phyloP scores from a whole-genome alignment of 2,329 filamentous ascomycete genomes.

The Colletotrichum tofieldiae region DNA sequence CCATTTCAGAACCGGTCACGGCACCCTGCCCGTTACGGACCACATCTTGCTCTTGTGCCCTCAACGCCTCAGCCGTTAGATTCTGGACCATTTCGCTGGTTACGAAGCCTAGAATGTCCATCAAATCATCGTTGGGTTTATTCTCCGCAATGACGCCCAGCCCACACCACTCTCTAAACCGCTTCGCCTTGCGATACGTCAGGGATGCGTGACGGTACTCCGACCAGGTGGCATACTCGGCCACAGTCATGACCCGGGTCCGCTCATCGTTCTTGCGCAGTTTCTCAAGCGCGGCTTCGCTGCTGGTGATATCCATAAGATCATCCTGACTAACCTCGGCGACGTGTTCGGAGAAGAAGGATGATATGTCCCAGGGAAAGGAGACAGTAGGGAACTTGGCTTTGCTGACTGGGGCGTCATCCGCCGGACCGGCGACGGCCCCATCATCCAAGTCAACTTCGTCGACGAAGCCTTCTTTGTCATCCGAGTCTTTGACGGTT shows the following conservation, averaged over 20 bases:
- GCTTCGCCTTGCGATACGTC: conserved; percentile 44
- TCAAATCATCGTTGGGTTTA: conserved; percentile 42
- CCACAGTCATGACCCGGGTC: conserved; percentile 44
- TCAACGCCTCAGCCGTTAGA: conserved; percentile 34
- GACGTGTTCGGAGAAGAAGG: conserved; percentile 38
- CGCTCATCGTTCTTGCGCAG: conserved; percentile 41
- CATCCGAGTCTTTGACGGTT: conserved; percentile 43
- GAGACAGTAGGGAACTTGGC: conserved; percentile 28
- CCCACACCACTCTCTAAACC: conserved; percentile 45
- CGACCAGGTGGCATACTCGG: conserved; percentile 46
- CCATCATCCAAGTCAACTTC: conserved; percentile 30
- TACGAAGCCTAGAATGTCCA: conserved; percentile 45
- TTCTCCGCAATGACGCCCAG: conserved; percentile 45
- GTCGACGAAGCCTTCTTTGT: conserved; percentile 39
- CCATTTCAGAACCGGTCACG: not conserved
- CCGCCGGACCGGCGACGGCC: not conserved
- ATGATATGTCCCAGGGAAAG: conserved; percentile 41
- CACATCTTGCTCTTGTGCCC: conserved; percentile 24
- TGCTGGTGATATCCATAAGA: conserved; percentile 18
- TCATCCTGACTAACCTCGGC: conserved; percentile 33
- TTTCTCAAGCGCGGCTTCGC: conserved; percentile 40
- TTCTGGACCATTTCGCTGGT: conserved; percentile 46
- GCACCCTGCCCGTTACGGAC: not conserved
- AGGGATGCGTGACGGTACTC: conserved; percentile 46
- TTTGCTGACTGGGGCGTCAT: conserved; percentile 11